A percentile compares a stretch with the other conserved stretches of the same genome.
phyloP scores from a whole-genome alignment of 1,284 basidiomycete genomes.

The Rhodotorula sp. region DNA sequence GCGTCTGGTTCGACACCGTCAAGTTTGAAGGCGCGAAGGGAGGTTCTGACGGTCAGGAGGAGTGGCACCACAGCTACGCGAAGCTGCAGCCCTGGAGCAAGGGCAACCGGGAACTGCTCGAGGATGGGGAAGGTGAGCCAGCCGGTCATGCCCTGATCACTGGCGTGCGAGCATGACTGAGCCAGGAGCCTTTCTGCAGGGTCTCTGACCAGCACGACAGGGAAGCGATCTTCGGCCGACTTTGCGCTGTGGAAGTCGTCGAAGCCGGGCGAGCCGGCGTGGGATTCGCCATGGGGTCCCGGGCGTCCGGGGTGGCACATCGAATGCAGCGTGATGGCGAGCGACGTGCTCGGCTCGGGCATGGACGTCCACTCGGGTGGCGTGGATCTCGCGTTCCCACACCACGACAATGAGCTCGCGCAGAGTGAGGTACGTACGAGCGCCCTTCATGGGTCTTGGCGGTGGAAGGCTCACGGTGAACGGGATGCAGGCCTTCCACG shows the following conservation, averaged over 20 bases:
- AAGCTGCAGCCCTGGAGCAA: constrained; percentile 95
- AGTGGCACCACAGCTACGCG: constrained; percentile 76
- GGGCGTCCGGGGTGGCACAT: constrained; percentile 99
- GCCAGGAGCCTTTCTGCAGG: constrained; percentile 52
- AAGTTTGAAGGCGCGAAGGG: constrained; percentile 72
- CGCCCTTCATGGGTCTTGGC: background rate
- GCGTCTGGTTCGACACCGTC: constrained; percentile 91
- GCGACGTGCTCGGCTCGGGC: constrained; percentile 81
- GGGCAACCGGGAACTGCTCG: constrained; percentile 83
- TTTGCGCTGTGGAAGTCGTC: constrained; percentile 99
- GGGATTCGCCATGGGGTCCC: constrained; percentile 93
- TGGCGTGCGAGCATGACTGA: background rate
- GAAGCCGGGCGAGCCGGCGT: constrained; percentile 95
- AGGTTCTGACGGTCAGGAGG: constrained; percentile 41
- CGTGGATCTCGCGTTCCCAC: constrained; percentile 94
- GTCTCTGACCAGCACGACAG: constrained; percentile 62
- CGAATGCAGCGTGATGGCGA: constrained; percentile 99
- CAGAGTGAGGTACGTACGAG: constrained; percentile 75
- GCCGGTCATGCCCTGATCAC: constrained; percentile 6
- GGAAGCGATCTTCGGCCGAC: constrained; percentile 65
- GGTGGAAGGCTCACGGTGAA: background rate
- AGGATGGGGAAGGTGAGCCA: constrained; percentile 82
- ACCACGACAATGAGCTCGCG: constrained; percentile 99
- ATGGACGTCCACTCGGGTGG: constrained; percentile 99
- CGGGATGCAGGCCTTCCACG: constrained; percentile 75